phyloP scores from a whole-genome alignment of 192 early-diverging fungal genomes.

The Funneliformis geosporum region DNA sequence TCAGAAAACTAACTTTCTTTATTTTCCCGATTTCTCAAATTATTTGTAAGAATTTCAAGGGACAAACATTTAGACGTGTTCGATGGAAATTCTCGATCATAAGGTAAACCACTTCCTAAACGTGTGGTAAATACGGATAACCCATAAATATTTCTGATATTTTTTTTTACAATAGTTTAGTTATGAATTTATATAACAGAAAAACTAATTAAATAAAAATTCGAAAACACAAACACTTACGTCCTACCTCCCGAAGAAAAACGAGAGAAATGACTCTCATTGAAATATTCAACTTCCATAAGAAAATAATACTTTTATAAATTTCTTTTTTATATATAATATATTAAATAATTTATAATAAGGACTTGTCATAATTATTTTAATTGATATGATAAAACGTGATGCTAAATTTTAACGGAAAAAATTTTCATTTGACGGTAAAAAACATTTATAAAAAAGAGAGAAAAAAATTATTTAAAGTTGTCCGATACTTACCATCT shows the following conservation, averaged over 20 bases:
- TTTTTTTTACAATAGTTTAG: neutral
- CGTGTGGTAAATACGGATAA: neutral
- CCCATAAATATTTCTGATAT: neutral
- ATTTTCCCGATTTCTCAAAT: neutral
- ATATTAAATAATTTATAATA: neutral
- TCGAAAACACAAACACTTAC: neutral
- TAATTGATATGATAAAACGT: too few relatives aligned
- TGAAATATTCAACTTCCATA: neutral
- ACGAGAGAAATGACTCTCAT: neutral
- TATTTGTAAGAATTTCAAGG: neutral
- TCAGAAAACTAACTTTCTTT: neutral
- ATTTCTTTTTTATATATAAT: neutral
- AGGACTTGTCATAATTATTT: too few relatives aligned
- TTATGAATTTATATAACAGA: neutral
- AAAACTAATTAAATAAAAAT: neutral
- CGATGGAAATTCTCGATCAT: conserved; percentile 1
- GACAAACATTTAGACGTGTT: neutral
- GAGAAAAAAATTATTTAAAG: neutral
- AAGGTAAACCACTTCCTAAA: neutral
- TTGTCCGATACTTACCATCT: neutral
- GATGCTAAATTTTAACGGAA: neutral
- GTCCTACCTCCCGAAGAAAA: neutral
- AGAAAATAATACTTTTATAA: too few relatives aligned
- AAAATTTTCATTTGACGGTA: neutral
- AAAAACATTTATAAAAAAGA: neutral